Evolutionary conservation across 306 rosid species (phyloP).

Genomic region (Lithocarpus polystachyus): DNA sequence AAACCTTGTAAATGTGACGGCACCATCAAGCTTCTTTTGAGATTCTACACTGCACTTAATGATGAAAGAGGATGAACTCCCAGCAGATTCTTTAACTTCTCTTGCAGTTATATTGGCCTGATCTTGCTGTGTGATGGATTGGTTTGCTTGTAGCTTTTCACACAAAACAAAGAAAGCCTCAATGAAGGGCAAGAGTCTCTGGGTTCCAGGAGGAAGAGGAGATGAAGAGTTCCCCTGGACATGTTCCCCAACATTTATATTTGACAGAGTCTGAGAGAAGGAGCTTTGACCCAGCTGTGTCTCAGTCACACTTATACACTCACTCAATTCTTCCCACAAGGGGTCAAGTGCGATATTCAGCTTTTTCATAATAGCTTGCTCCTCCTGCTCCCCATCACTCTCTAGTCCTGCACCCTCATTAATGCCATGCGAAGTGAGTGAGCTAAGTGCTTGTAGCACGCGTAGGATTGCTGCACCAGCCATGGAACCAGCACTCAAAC

Average conservation of each 20-base stretch:
- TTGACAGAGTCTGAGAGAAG: constrained; percentile 46
- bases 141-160: constrained; percentile 86
- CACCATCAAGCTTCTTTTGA: constrained; percentile 72
- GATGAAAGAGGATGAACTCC: constrained; percentile 49
- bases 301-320: constrained; percentile 92
- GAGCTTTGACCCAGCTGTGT: constrained; percentile 77
- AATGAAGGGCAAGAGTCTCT: constrained; percentile 89
- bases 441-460: constrained; percentile 84
- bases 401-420: constrained; percentile 45
- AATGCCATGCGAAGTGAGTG: constrained; percentile 51
- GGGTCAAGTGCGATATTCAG: constrained; percentile 85
- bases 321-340: constrained; percentile 94
- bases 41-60: constrained; percentile 47
- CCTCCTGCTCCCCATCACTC: constrained; percentile 63
- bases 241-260: constrained; percentile 63
- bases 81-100: constrained; percentile 91
- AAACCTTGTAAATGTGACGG: constrained; percentile 79
- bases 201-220: constrained; percentile 98
- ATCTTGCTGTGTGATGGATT: constrained; percentile 60
- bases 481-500: constrained; percentile 95
- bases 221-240: constrained; percentile 79
- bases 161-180: constrained; percentile 98
- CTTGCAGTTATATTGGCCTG: constrained; percentile 67
- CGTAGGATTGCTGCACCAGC: constrained; percentile 97
- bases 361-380: constrained; percentile 78